Base-by-base conservation (phyloP, 2,329 filamentous ascomycete genomes). In the Alternaria viburni region DNA sequence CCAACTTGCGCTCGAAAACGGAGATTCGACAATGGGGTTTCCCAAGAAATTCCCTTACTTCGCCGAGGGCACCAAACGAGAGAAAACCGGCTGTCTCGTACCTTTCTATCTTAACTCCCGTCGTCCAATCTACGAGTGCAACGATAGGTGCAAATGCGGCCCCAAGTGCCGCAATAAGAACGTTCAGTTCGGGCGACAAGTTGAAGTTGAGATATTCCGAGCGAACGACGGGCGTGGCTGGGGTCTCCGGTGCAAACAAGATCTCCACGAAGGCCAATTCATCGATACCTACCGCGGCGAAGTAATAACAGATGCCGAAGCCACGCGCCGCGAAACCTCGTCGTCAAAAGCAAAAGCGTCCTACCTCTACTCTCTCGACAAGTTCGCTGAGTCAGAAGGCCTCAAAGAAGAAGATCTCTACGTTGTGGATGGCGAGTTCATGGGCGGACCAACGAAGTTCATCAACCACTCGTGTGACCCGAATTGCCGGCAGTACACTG, bases 391-490 rank as follows among this genome's bases (percentile, higher is more conserved):
- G 1, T 83, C 91, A 0, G 82, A 84, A 4, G 86, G 84, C 0
- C 80, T 91, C 60, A 65, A 76, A 0, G 67, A 74, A 0, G 67
- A 77, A 9, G 76, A 81, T 0, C 74, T 80, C 8, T 86, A 83
- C 61, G 81, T 85, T 0, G 81, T 87, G 0, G 85, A 87, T 57
- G 93, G 93, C 11, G 90, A 94, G 76, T 91, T 91, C 76, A 88
- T 90, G 83, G 91, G 92, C 1, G 91, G 91, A 0, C 91, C 91
- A 0, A 92, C 91, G 0, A 87, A 92, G 3, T 96, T 95, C 78
- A 91, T 95, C 77, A 96, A 96, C 71, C 92, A 96, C 77, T 91
- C 88, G 2, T 95, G 92, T 76, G 87, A 92, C 5, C 92, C 92
- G 0, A 95, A 94, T 72, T 86, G 93, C 73, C 85, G 90, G 13